Evolutionary conservation across 306 rosid species (phyloP).

Genomic region (Sicyos edulis): DNA sequence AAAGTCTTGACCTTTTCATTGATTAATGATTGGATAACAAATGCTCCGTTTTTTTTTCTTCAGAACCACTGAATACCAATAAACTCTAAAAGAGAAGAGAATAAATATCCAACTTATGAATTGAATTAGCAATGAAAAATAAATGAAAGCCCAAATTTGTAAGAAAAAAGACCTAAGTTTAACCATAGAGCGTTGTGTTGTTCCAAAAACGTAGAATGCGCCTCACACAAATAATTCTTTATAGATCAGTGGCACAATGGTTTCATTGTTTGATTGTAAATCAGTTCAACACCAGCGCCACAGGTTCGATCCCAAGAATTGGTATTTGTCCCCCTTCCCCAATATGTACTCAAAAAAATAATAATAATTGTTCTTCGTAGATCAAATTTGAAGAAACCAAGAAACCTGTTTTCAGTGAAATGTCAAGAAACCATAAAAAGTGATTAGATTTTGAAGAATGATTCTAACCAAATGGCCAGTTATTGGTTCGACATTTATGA

Average conservation of each 20-base stretch:
- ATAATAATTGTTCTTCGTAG: not conserved
- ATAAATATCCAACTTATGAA: not conserved
- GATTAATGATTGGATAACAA: not conserved
- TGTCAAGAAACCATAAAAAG: not conserved
- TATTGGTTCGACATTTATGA: conserved; percentile 69
- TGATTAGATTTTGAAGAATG: not conserved
- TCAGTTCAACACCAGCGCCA: too few species aligned
- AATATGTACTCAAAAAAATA: too few species aligned
- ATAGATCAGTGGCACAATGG: too few species aligned
- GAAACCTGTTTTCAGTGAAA: not conserved
- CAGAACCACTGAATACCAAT: not conserved
- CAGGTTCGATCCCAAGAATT: too few species aligned
- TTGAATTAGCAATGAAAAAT: not conserved
- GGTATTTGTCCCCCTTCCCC: too few species aligned
- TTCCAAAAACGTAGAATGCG: not conserved
- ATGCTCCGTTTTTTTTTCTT: not conserved
- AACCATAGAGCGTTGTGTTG: not conserved
- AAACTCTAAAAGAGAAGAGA: not conserved
- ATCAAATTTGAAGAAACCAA: conserved; percentile 1
- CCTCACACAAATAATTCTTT: not conserved
- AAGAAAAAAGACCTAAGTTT: not conserved
- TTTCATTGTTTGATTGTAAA: too few species aligned
- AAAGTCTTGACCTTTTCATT: not conserved
- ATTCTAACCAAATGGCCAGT: conserved; percentile 84
- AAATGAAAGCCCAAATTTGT: not conserved